phyloP scores from a whole-genome alignment of 1,139 yeast species.

The Kodamaea derodonti region DNA sequence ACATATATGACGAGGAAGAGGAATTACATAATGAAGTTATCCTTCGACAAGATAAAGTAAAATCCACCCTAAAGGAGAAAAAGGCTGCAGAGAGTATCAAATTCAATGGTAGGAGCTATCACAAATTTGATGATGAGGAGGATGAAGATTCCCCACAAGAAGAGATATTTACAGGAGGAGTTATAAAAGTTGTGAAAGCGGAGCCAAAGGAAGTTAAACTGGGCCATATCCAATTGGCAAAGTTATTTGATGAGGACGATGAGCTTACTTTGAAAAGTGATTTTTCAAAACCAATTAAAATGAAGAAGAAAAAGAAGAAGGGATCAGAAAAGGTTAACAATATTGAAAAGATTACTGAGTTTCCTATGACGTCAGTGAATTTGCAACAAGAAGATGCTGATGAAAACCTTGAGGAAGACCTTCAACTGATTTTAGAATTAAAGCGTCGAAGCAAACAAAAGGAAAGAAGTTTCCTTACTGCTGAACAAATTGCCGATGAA shows the following conservation, averaged over 20 bases:
- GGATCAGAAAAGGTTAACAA: conserved; percentile 5
- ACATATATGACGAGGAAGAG: conserved; percentile 46
- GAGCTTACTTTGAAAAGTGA: conserved; percentile 15
- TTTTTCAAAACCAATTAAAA: conserved; percentile 36
- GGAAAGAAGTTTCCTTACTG: conserved; percentile 22
- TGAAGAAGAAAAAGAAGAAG: conserved; percentile 25
- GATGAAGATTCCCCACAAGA: conserved; percentile 13
- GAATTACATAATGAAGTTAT: conserved; percentile 44
- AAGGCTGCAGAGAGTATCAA: conserved; percentile 23
- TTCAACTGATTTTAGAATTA: conserved; percentile 37
- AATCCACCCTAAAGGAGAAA: conserved; percentile 20
- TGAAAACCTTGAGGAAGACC: conserved; percentile 41
- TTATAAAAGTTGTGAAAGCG: conserved; percentile 14
- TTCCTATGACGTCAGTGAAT: conserved; percentile 22
- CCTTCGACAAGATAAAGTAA: conserved; percentile 25
- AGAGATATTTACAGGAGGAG: conserved; percentile 11
- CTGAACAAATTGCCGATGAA: conserved; percentile 49
- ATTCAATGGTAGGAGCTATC: conserved; percentile 22
- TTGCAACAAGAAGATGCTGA: conserved; percentile 18
- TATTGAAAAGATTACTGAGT: conserved; percentile 25
- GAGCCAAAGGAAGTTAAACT: conserved; percentile 10
- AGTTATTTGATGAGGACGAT: conserved; percentile 26
- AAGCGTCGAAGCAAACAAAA: conserved; percentile 40
- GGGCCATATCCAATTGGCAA: conserved; percentile 4
- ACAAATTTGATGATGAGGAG: conserved; percentile 16